Percentiles rank a stretch among this genome's conserved stretches.
These are phyloP conservation scores for Biscogniauxia mediterranea DNA, from an alignment of 2,329 filamentous ascomycete species.

Conservation along the genomic window DNA sequence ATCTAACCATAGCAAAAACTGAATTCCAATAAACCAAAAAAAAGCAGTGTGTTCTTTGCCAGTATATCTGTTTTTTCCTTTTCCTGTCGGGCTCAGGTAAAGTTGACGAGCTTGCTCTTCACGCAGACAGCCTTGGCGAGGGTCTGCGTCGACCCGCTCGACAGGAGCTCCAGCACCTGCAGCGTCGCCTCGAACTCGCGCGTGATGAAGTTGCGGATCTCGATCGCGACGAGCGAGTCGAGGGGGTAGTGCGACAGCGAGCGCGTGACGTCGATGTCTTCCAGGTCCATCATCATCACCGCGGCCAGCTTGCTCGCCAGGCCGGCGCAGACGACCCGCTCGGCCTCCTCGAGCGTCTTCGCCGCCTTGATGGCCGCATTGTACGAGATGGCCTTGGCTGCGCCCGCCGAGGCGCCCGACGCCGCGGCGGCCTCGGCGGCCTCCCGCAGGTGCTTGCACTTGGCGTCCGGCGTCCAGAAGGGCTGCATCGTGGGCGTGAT, in stretches of 20 bases:
- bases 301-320: conserved; percentile 47
- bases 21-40: not conserved
- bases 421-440: conserved; percentile 39
- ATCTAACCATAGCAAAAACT: not conserved
- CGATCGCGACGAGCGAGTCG: conserved; percentile 49
- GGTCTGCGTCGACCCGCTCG: conserved; percentile 49
- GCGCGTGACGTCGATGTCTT: conserved; percentile 47
- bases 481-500: conserved; percentile 46
- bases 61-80: not conserved
- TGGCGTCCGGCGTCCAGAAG: conserved; percentile 55
- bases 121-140: conserved; percentile 46
- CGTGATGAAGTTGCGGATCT: conserved; percentile 50
- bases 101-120: conserved; percentile 43
- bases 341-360: conserved; percentile 43
- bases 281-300: conserved; percentile 47
- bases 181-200: conserved; percentile 49
- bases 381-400: conserved; percentile 39
- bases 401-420: conserved; percentile 27
- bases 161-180: conserved; percentile 55
- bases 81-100: conserved; percentile 11
- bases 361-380: conserved; percentile 43
- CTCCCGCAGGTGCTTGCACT: conserved; percentile 50
- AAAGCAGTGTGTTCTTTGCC: not conserved
- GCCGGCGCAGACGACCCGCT: conserved; percentile 43
- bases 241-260: conserved; percentile 43